Base-by-base conservation (phyloP, 2,329 filamentous ascomycete genomes). In the Cladosporium sp. region DNA sequence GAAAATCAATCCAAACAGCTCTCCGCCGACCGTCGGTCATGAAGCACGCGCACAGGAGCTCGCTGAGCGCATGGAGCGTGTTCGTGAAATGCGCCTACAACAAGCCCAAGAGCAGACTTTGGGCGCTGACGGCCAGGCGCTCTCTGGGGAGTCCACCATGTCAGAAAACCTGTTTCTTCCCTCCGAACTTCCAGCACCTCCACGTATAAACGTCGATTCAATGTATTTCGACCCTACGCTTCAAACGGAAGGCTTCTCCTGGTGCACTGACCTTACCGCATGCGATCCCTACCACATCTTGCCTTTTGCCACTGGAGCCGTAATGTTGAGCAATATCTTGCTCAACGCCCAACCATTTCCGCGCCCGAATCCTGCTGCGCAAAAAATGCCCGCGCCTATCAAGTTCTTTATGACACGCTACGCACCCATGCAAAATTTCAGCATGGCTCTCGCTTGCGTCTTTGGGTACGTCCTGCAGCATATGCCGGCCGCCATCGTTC, bases 241-340 rank as follows among this genome's bases (percentile, higher is more conserved):
- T 18, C 80, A 82, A 5, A 80, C 74, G 8, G 87, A 88, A 76
- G 87, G 87, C n/a, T 80, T 83, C 3, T 77, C 87, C 1, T 90
- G 87, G 87, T 88, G 88, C 65, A 80, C 82, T 1, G 80, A 89
- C 72, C 80, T 90, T 15, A 76, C 85, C 5, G 71, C 80, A 0
- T 77, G 84, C 10, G 87, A 89, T 70, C 80, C 85, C 0, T 81
- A 80, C 2, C 76, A 82, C 2, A 69, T 79, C 2, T 77, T 88
- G 1, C 85, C 86, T 0, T 78, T 82, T 49, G 66, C 82, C 3
- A 77, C 87, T 26, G 82, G 81, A 0, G 78, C 75, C 0, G 77
- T 81, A 4, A 82, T 87, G 66, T 74, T 87, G 18, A 68, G 80
- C 8, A 86, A 85, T 68, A 74, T 87, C 10, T 77, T 73, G 59